phyloP scores from a whole-genome alignment of 1,139 yeast genomes.

The Geotrichum candidum region DNA sequence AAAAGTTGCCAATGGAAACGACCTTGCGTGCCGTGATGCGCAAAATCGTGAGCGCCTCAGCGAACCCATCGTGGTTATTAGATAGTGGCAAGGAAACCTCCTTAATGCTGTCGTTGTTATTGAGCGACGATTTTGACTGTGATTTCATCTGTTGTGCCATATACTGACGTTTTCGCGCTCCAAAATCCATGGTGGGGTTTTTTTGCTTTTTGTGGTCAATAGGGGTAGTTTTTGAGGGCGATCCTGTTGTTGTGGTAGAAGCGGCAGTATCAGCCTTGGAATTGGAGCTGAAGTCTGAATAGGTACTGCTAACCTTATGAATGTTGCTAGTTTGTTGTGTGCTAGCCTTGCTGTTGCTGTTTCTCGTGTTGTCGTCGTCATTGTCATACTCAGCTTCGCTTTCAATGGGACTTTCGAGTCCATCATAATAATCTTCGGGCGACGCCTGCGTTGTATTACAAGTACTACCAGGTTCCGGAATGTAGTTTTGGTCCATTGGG shows the following conservation, averaged over 20 bases:
- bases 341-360: not conserved
- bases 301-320: not conserved
- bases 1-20: not conserved
- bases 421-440: conserved; percentile 1
- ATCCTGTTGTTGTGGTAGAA: not conserved
- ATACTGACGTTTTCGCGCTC: not conserved
- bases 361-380: not conserved
- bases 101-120: not conserved
- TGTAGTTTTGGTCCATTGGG: conserved; percentile 6
- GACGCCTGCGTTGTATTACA: not conserved
- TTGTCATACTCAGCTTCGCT: not conserved
- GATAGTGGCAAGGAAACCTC: not conserved
- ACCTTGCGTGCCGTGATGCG: conserved; percentile 3
- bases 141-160: not conserved
- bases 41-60: conserved; percentile 5
- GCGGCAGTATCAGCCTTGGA: not conserved
- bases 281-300: not conserved
- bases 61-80: not conserved
- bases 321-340: not conserved
- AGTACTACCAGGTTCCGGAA: not conserved
- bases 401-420: conserved; percentile 1
- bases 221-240: not conserved
- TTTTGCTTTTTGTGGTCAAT: not conserved
- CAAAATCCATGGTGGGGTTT: not conserved
- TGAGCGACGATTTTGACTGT: not conserved